Conservation (phyloP, 768 basidiomycete species). For the Phlebiopsis gigantea region DNA sequence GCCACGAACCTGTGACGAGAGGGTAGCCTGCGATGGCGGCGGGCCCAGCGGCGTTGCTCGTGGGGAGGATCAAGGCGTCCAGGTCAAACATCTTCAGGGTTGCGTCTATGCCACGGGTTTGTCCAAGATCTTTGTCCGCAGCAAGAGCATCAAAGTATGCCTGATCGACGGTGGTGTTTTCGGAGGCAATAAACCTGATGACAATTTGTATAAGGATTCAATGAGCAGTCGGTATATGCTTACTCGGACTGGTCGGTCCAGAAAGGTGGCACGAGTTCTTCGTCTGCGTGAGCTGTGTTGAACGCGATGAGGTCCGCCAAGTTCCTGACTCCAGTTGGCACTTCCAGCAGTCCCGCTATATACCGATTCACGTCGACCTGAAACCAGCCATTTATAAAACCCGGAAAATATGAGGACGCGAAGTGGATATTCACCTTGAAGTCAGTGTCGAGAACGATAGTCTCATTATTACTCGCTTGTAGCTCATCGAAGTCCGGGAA, state of each 20-base stretch:
- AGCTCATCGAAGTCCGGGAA: conserved; percentile 48
- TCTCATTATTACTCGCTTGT: conserved; percentile 43
- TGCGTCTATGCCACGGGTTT: conserved; percentile 30
- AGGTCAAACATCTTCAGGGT: conserved; percentile 25
- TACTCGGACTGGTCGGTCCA: conserved; percentile 32
- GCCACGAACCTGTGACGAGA: conserved; percentile 47
- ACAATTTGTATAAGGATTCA: not conserved
- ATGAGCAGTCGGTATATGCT: conserved; percentile 6
- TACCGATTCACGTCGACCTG: conserved; percentile 53
- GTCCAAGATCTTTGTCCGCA: conserved; percentile 27
- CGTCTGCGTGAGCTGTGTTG: conserved; percentile 43
- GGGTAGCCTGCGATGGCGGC: conserved; percentile 60
- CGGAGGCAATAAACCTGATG: conserved; percentile 21
- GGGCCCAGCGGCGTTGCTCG: conserved; percentile 23
- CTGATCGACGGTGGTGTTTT: conserved; percentile 19
- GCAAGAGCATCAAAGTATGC: conserved; percentile 28
- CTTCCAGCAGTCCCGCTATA: conserved; percentile 39
- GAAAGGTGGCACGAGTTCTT: conserved; percentile 38
- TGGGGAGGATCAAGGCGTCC: conserved; percentile 30
- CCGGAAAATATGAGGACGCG: no score
- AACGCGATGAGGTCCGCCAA: conserved; percentile 57
- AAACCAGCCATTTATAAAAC: no score
- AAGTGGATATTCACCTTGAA: conserved; percentile 44
- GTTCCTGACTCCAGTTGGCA: conserved; percentile 50
- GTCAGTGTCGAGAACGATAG: conserved; percentile 46